phyloP scores from a whole-genome alignment of 1,284 basidiomycete species.

The Trichosporon faecale region DNA sequence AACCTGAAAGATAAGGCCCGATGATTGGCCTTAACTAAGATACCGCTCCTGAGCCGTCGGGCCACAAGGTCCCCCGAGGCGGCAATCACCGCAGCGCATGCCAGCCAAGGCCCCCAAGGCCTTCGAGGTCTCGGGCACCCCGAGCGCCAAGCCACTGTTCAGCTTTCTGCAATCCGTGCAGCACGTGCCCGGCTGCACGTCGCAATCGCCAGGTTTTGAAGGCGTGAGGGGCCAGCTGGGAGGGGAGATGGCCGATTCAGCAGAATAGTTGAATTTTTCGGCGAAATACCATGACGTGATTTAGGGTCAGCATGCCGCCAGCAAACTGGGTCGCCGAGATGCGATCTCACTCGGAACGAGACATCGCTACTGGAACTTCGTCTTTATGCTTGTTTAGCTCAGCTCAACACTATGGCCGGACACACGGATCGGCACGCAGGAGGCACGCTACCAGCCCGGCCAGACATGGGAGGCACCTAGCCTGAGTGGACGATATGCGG shows the following conservation, averaged over 20 bases:
- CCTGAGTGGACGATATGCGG: background rate
- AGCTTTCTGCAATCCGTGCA: background rate
- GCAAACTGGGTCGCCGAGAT: background rate
- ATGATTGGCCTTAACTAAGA: background rate
- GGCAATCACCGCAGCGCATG: background rate
- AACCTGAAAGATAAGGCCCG: conserved; percentile 1
- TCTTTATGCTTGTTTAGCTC: background rate
- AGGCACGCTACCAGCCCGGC: too few species aligned
- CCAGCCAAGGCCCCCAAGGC: background rate
- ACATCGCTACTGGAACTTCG: background rate
- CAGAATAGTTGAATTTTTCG: background rate
- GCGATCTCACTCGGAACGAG: background rate
- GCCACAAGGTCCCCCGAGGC: background rate
- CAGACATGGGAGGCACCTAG: background rate
- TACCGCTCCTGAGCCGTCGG: background rate
- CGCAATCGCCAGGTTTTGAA: background rate
- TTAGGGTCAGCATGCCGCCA: background rate
- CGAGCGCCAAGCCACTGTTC: background rate
- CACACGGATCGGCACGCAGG: too few species aligned
- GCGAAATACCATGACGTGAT: conserved; percentile 2
- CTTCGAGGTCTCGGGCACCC: background rate
- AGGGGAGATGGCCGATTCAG: background rate
- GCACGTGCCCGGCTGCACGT: background rate
- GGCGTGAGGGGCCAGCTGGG: background rate
- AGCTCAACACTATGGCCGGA: background rate